Percentiles rank a stretch among this genome's conserved stretches.
phyloP scores from a whole-genome alignment of 106 monocot species.

The Hemerocallis citrina region DNA sequence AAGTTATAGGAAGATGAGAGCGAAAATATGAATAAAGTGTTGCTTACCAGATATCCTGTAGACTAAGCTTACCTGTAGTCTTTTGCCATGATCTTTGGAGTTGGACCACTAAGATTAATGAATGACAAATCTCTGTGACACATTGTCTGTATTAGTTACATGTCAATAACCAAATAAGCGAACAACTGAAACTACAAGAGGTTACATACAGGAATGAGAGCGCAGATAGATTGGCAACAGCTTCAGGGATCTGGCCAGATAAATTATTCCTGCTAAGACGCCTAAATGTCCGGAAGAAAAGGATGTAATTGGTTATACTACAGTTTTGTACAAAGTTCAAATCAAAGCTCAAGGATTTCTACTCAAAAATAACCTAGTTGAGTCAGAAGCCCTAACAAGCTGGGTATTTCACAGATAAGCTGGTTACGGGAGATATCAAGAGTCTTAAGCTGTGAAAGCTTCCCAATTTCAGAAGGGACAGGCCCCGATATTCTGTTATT shows the following conservation, averaged over 20 bases:
- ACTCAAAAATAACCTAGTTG: conserved; percentile 64
- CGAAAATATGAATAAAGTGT: no score
- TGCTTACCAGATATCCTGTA: no score
- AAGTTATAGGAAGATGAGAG: no score
- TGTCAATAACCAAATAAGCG: background rate
- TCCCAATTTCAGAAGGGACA: conserved; percentile 73
- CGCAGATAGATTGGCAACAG: conserved; percentile 63
- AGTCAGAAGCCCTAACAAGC: conserved; percentile 50
- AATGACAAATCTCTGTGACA: conserved; percentile 76
- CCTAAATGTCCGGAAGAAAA: conserved; percentile 24
- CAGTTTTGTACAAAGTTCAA: background rate
- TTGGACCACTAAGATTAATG: conserved; percentile 77
- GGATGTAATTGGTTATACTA: background rate
- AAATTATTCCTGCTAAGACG: conserved; percentile 75
- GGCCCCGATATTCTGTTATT: conserved; percentile 68
- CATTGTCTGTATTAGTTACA: background rate
- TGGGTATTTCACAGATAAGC: conserved; percentile 66
- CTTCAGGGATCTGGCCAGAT: conserved; percentile 64
- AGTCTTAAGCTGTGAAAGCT: conserved; percentile 48
- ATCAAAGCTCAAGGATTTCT: background rate
- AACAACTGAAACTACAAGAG: background rate
- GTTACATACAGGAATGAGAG: conserved; percentile 76
- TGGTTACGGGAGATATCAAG: conserved; percentile 80
- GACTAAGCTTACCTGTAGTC: background rate
- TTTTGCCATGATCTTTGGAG: conserved; percentile 68